These are phyloP conservation scores for Mallotus japonicus DNA, from an alignment of 441 rosid species.

Conservation along the genomic window DNA sequence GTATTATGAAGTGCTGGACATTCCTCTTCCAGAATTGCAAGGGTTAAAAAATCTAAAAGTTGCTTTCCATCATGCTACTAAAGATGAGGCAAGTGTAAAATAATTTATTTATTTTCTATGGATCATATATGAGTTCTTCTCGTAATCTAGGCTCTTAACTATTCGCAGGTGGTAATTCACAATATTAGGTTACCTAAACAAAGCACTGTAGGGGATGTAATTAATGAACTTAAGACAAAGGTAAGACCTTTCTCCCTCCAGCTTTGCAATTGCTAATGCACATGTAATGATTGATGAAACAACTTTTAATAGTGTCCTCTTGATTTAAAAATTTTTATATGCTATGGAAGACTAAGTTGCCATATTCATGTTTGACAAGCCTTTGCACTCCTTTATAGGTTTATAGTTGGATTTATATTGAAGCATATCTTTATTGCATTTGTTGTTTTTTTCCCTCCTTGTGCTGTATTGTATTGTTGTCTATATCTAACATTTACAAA, in stretches of 20 bases:
- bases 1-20: constrained; percentile 94
- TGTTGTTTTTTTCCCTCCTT: not conserved
- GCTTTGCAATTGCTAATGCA: constrained; percentile 6
- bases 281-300: not conserved
- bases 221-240: constrained; percentile 81
- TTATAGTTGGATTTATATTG: not conserved
- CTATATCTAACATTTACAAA: not conserved
- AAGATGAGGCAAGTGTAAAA: constrained; percentile 66
- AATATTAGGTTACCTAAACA: constrained; percentile 92
- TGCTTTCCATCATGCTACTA: constrained; percentile 78
- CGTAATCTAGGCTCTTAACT: constrained; percentile 14
- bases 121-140: constrained; percentile 9
- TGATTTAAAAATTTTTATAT: constrained; percentile 1
- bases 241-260: constrained; percentile 28
- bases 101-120: constrained; percentile 13
- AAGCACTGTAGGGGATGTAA: constrained; percentile 89
- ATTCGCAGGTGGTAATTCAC: constrained; percentile 70
- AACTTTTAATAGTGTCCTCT: not conserved
- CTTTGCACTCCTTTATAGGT: not conserved
- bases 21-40: constrained; percentile 96
- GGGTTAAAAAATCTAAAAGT: constrained; percentile 89
- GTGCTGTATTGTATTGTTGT: not conserved
- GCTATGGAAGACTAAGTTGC: not conserved
- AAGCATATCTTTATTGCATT: not conserved
- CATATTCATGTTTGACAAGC: not conserved